Evolutionary conservation across 2,329 filamentous ascomycete species (phyloP), one percentile per base, ranked within the genome.

Genomic region (Teratosphaeria gauchensis): DNA sequence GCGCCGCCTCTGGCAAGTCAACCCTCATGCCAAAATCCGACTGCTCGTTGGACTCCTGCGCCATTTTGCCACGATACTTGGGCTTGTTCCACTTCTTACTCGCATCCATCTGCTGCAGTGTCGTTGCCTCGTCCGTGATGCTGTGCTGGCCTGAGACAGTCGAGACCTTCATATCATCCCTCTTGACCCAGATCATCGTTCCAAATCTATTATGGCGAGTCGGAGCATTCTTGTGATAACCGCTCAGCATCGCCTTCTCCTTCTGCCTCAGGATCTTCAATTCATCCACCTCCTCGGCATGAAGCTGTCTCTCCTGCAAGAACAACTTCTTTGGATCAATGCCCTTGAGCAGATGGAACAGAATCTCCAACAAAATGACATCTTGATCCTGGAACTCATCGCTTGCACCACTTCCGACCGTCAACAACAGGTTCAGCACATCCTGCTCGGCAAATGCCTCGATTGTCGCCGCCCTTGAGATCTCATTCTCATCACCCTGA

Each of bases 111-210:
- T 96, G 95, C 55, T 88, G 81, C 64, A 96, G 82, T 6, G 88
- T 87, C 46, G 83, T 82, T 8, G 88, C 81, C 6, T 85, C 82
- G 66, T 90, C 85, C 2, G 85, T 82, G 52, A 99, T 82, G 4
- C 89, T 89, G 66, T 91, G 87, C 70, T 97, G 92, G 1, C 94
- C 94, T 0, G 91, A 92, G 1, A 99, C 82, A 0, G 92, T 91
- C 0, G 89, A 88, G 66, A 94, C 83, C 68, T 92, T 92, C 55
- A 88, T 85, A 65, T 92, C 88, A 54, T 91, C 88, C 58, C 92
- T 81, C 75, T 95, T 90, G 42, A 99, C 84, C 92, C 92, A 97
- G 35, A 96, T 85, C 89, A 97, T 97, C 11, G 92, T 95, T 2
- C 94, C 94, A 68, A 97, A 99, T 35, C 94, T 84, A 66, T 92